These are phyloP conservation scores for Apiotrichum veenhuisii DNA, from an alignment of 1,284 basidiomycete genomes.

Conservation along the genomic window DNA sequence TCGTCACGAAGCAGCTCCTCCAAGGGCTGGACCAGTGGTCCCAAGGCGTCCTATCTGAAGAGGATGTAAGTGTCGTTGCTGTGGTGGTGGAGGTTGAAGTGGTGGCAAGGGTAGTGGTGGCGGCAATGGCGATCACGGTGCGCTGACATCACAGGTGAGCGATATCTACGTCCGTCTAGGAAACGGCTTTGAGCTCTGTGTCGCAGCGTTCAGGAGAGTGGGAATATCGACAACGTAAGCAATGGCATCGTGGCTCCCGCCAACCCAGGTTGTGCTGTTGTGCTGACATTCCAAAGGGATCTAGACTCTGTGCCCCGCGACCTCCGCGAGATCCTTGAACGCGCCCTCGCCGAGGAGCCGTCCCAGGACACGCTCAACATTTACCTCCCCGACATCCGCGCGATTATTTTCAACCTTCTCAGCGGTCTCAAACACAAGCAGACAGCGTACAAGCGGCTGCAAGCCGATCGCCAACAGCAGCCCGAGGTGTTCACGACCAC, in stretches of 20 bases:
- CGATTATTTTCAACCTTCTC: constrained; percentile 87
- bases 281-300: constrained; percentile 59
- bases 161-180: constrained; percentile 95
- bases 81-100: too few relatives aligned
- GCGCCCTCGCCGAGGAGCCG: constrained; percentile 85
- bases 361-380: constrained; percentile 77
- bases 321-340: constrained; percentile 80
- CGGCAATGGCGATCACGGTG: too few relatives aligned
- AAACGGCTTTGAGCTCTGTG: constrained; percentile 94
- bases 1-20: constrained; percentile 90
- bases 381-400: constrained; percentile 85
- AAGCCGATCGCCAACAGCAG: constrained; percentile 26
- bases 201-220: constrained; percentile 77
- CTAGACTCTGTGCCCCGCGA: constrained; percentile 84
- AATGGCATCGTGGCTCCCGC: too few relatives aligned
- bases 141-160: constrained; percentile 65
- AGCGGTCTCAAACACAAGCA: constrained; percentile 91
- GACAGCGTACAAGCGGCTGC: constrained; percentile 58
- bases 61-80: constrained; percentile 49
- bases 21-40: constrained; percentile 91
- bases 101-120: too few relatives aligned
- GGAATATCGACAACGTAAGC: constrained; percentile 87
- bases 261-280: neutral
- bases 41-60: constrained; percentile 67
- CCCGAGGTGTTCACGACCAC: neutral